These are phyloP conservation scores for Penicillium goetzii DNA, from an alignment of 495 filamentous ascomycete species.

Conservation along the genomic window DNA sequence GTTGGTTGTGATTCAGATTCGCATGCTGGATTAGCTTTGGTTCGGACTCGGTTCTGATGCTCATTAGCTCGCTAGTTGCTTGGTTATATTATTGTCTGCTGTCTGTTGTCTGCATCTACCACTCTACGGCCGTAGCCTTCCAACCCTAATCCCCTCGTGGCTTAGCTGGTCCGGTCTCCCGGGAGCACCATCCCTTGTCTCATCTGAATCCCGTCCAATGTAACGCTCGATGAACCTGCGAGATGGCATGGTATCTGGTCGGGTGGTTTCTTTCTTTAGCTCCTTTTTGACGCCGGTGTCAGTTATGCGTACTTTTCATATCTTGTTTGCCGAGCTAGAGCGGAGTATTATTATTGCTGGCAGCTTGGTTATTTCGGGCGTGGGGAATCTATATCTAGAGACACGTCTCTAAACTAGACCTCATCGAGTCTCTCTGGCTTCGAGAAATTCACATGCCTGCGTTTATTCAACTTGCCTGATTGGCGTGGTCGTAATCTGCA, in stretches of 20 bases:
- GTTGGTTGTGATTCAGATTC: slow-evolving; percentile 5
- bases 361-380: neutral
- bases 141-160: slow-evolving; percentile 23
- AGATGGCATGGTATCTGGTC: neutral
- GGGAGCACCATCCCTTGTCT: slow-evolving; percentile 2
- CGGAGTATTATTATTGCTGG: neutral
- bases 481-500: slow-evolving; percentile 25
- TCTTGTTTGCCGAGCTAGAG: neutral
- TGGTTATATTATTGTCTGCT: neutral
- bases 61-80: neutral
- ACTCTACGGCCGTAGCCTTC: neutral
- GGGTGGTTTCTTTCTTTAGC: slow-evolving; percentile 7
- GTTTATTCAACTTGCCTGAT: slow-evolving; percentile 19
- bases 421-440: neutral
- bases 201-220: slow-evolving; percentile 22
- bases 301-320: no score
- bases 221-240: slow-evolving; percentile 16
- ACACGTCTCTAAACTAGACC: neutral
- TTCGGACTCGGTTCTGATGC: slow-evolving; percentile 1
- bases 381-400: neutral
- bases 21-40: neutral
- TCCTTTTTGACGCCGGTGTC: neutral
- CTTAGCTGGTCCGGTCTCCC: slow-evolving; percentile 12
- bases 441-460: neutral
- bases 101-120: neutral